Conservation (phyloP, 495 filamentous ascomycete species). For the Penicillium angulare region DNA sequence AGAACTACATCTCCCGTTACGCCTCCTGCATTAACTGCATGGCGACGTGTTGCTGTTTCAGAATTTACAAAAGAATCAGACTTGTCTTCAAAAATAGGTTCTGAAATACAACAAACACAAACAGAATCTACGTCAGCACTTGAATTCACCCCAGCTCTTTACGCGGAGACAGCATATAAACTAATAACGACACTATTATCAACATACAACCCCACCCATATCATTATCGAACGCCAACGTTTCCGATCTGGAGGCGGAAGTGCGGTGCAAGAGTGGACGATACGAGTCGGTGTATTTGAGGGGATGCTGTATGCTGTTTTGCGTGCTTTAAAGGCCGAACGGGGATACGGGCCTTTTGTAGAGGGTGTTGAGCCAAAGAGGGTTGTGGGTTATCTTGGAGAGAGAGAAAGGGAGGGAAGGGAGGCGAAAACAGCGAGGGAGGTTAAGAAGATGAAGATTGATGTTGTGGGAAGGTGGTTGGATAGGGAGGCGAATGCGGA, state of each 20-base stretch:
- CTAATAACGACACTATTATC: conserved; percentile 54
- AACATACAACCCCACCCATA: conserved; percentile 58
- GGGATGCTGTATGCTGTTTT: conserved; percentile 83
- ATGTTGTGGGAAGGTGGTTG: conserved; percentile 58
- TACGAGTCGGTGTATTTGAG: conserved; percentile 88
- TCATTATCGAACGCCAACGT: conserved; percentile 89
- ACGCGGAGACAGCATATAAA: conserved; percentile 60
- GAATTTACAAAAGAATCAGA: too few species aligned
- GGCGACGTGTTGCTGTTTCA: conserved; percentile 34
- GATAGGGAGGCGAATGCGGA: conserved; percentile 4
- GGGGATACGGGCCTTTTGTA: conserved; percentile 27
- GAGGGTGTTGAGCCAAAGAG: conserved; percentile 39
- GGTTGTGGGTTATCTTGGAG: conserved; percentile 43
- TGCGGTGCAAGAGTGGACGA: conserved; percentile 81
- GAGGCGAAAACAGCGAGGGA: conserved; percentile 29
- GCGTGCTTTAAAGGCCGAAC: conserved; percentile 49
- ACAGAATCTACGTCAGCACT: conserved; percentile 26
- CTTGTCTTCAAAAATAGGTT: too few species aligned
- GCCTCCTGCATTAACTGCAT: conserved; percentile 29
- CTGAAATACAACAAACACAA: background rate
- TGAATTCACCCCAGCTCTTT: conserved; percentile 54
- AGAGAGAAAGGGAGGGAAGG: conserved; percentile 11
- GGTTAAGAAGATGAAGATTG: conserved; percentile 64
- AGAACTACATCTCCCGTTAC: background rate
- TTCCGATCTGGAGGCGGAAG: conserved; percentile 66